Conservation (phyloP, 177 flowering plant genomes). For the Vitis hybrid region DNA sequence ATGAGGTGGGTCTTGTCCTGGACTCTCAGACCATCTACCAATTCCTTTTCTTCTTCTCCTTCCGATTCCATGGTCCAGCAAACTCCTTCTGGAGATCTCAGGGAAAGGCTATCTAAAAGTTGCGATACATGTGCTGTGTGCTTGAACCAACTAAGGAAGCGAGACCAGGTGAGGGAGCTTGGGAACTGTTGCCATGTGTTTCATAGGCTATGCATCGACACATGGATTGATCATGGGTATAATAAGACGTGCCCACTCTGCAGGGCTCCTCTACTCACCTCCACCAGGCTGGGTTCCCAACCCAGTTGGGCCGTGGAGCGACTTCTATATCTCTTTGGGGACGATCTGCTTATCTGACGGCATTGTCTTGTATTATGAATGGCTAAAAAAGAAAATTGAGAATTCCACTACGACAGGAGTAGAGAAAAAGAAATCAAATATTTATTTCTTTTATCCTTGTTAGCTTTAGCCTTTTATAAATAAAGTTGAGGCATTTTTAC, state of each 20-base stretch:
- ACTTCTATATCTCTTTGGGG: constrained; percentile 61
- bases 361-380: no score
- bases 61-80: background rate
- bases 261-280: constrained; percentile 47
- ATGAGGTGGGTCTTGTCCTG: constrained; percentile 25
- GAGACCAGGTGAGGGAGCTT: constrained; percentile 48
- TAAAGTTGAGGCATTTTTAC: no score
- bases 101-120: constrained; percentile 9
- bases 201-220: constrained; percentile 59
- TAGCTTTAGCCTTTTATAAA: no score
- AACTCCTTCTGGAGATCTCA: constrained; percentile 19
- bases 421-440: no score
- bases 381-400: no score
- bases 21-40: constrained; percentile 12
- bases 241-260: constrained; percentile 63
- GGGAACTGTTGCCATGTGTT: constrained; percentile 69
- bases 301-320: constrained; percentile 70
- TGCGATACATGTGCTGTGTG: constrained; percentile 61
- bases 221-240: constrained; percentile 52
- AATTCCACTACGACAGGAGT: no score
- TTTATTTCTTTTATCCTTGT: no score
- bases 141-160: constrained; percentile 36
- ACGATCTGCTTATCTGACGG: constrained; percentile 36
- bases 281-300: constrained; percentile 19
- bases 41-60: background rate